Evolutionary conservation across 1,284 basidiomycete genomes (phyloP).

Genomic region (Moesziomyces aphidis): DNA sequence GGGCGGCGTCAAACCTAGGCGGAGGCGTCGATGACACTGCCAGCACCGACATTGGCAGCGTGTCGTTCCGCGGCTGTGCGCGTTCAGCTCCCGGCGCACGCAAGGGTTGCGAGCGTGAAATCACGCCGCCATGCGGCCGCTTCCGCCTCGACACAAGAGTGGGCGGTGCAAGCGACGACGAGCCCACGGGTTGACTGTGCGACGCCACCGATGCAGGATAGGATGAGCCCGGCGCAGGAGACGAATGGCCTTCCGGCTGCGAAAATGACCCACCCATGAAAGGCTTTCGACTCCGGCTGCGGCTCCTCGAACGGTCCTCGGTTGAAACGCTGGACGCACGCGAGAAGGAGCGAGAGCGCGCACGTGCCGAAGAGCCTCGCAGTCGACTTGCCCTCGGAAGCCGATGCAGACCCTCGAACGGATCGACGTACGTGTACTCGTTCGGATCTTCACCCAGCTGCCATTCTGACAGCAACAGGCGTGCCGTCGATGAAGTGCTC

Average conservation of each 20-base stretch:
- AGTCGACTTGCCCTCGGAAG: conserved; percentile 41
- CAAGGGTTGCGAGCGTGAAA: conserved; percentile 21
- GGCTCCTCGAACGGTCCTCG: conserved; percentile 26
- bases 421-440: conserved; percentile 32
- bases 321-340: conserved; percentile 32
- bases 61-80: too few species aligned
- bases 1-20: conserved; percentile 6
- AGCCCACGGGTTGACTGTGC: conserved; percentile 16
- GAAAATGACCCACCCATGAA: conserved; percentile 16
- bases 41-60: not conserved
- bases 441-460: conserved; percentile 33
- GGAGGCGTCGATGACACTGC: not conserved
- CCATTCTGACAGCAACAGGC: conserved; percentile 41
- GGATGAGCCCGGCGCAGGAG: conserved; percentile 18
- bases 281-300: conserved; percentile 26
- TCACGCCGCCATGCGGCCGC: conserved; percentile 3
- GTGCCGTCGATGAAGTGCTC: conserved; percentile 39
- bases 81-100: not conserved
- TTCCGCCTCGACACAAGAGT: conserved; percentile 23
- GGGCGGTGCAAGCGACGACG: conserved; percentile 20
- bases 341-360: conserved; percentile 42
- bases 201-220: conserved; percentile 22
- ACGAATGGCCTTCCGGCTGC: conserved; percentile 12
- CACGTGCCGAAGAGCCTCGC: conserved; percentile 26
- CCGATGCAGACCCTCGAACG: conserved; percentile 41